Evolutionary conservation across 2,329 filamentous ascomycete genomes (phyloP).

Genomic region (Coniochaeta prunicola): DNA sequence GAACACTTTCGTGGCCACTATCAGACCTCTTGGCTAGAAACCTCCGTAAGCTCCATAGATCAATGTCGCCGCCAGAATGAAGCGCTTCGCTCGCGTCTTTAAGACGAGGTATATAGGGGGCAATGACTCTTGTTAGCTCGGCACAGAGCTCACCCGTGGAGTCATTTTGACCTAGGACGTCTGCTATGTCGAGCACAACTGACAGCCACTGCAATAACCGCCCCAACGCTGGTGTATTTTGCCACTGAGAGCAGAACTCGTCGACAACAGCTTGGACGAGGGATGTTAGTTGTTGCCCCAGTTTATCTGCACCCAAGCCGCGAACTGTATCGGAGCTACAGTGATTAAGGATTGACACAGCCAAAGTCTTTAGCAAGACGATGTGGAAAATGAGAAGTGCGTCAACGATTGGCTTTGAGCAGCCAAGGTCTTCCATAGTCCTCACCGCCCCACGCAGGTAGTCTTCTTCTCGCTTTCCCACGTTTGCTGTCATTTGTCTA

Average conservation of each 20-base stretch:
- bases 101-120: background rate
- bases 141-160: background rate
- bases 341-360: background rate
- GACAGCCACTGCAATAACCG: background rate
- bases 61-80: background rate
- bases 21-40: background rate
- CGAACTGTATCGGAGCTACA: background rate
- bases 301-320: background rate
- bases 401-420: background rate
- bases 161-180: background rate
- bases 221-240: background rate
- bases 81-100: background rate
- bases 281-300: background rate
- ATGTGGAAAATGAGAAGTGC: background rate
- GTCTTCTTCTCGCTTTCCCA: background rate
- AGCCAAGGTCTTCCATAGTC: background rate
- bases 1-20: slow-evolving; percentile 9
- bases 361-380: background rate
- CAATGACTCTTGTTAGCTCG: background rate
- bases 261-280: background rate
- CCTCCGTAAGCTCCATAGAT: background rate
- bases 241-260: background rate
- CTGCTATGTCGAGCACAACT: background rate
- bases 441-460: background rate
- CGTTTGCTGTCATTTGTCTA: slow-evolving; percentile 2